phyloP scores from a whole-genome alignment of 164 flowering plant species.

The Vitis rupestris region DNA sequence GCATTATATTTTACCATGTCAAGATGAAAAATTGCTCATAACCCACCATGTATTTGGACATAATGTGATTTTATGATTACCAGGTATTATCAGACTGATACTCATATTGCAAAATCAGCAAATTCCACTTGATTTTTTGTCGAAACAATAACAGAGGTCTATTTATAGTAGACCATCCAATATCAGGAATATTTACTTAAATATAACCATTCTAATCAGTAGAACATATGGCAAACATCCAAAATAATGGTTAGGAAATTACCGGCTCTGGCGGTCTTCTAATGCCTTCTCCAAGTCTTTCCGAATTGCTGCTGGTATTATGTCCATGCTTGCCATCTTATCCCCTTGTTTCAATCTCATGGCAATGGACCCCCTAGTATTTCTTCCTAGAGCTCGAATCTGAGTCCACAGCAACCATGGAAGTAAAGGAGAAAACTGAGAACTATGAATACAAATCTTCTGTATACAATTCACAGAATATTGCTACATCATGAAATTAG shows the following conservation, averaged over 20 bases:
- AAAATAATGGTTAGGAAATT: conserved; percentile 13
- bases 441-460: background rate
- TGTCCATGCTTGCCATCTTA: conserved; percentile 86
- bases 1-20: no score
- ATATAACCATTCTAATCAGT: background rate
- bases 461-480: no score
- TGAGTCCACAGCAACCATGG: conserved; percentile 18
- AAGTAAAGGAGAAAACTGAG: background rate
- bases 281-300: conserved; percentile 41
- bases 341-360: conserved; percentile 87
- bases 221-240: background rate
- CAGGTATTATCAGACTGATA: no score
- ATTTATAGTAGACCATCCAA: no score
- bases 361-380: conserved; percentile 82
- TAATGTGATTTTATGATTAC: no score
- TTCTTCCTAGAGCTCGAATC: conserved; percentile 83
- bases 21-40: no score
- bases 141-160: no score
- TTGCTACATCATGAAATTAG: no score
- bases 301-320: conserved; percentile 68
- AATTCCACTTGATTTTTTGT: no score
- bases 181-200: no score
- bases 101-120: no score
- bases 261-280: conserved; percentile 36
- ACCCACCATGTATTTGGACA: no score